A percentile compares a stretch with the other conserved stretches of the same genome.
Conservation (phyloP, 768 basidiomycete genomes). For the Lyophyllum atratum region DNA sequence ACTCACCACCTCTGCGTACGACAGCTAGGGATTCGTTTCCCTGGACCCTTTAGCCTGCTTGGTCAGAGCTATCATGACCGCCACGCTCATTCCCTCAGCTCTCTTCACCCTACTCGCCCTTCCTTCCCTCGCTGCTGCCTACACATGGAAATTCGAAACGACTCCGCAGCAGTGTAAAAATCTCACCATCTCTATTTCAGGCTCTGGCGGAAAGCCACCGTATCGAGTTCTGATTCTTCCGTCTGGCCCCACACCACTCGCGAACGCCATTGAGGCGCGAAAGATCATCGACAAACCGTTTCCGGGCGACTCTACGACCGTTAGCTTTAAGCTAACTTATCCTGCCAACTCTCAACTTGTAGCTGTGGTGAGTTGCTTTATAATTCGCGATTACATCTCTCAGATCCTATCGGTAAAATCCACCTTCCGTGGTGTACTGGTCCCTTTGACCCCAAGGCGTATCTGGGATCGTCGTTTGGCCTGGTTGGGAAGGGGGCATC, state of each 20-base stretch:
- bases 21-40: not conserved
- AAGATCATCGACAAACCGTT: conserved; percentile 60
- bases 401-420: not conserved
- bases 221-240: conserved; percentile 71
- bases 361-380: conserved; percentile 60
- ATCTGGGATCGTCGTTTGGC: not conserved
- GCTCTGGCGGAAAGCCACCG: conserved; percentile 60
- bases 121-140: conserved; percentile 36
- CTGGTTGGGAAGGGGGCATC: not conserved
- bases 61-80: conserved; percentile 1
- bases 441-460: not conserved
- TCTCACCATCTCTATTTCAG: conserved; percentile 59
- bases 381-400: not conserved
- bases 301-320: conserved; percentile 34
- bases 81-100: conserved; percentile 14
- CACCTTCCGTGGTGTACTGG: not conserved
- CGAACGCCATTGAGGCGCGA: conserved; percentile 65
- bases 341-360: conserved; percentile 75
- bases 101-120: conserved; percentile 27
- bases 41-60: not conserved
- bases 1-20: not conserved
- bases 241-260: conserved; percentile 60
- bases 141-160: conserved; percentile 45
- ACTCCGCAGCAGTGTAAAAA: conserved; percentile 68
- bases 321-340: conserved; percentile 61